Conservation (phyloP, 1,284 basidiomycete genomes). For the Ceratobasidium sp. region DNA sequence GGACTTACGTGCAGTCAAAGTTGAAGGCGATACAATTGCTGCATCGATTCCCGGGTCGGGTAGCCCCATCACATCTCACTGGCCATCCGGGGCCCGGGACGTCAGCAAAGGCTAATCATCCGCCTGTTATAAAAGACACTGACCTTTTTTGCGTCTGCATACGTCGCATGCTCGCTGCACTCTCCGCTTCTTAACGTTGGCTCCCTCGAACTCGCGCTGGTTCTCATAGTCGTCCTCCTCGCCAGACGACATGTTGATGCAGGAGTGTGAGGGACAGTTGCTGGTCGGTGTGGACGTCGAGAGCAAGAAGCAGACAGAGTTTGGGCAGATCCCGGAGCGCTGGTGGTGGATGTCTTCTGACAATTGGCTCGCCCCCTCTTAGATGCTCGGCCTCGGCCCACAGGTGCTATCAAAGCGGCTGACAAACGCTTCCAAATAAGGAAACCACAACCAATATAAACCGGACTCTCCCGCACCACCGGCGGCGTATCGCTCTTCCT, state of each 20-base stretch:
- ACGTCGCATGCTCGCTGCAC: conserved; percentile 66
- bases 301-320: background rate
- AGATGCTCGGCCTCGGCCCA: conserved; percentile 17
- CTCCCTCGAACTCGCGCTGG: conserved; percentile 46
- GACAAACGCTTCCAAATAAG: conserved; percentile 7
- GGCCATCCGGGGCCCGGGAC: conserved; percentile 25
- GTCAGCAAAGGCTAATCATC: background rate
- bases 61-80: conserved; percentile 41
- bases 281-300: background rate
- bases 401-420: background rate
- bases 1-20: conserved; percentile 76
- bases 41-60: conserved; percentile 59
- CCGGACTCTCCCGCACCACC: background rate
- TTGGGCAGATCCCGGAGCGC: background rate
- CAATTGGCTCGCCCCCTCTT: conserved; percentile 1
- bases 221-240: conserved; percentile 57
- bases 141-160: conserved; percentile 71
- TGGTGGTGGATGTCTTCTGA: conserved; percentile 14
- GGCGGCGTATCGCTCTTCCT: conserved; percentile 1
- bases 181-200: conserved; percentile 36
- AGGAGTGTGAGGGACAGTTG: background rate
- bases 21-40: conserved; percentile 79
- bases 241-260: conserved; percentile 54
- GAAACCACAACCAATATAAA: conserved; percentile 8
- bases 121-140: background rate